Conservation (phyloP, 345 rosid genomes). For the Hevea brasiliensis region DNA sequence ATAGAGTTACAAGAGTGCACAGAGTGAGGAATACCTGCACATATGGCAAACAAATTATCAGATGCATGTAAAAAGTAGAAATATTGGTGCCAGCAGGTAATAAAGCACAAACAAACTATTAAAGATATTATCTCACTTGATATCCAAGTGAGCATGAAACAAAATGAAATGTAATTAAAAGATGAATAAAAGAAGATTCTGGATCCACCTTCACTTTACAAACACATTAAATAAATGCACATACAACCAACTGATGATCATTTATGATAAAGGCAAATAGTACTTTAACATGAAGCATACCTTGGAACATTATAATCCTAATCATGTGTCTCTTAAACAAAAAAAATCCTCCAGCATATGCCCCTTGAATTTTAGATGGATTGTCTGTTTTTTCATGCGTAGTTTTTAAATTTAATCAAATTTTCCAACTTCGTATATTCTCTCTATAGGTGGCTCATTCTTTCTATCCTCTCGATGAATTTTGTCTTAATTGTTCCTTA, state of each 20-base stretch:
- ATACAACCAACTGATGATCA: too few species aligned
- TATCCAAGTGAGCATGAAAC: not conserved
- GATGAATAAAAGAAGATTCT: not conserved
- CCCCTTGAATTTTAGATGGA: not conserved
- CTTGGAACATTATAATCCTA: not conserved
- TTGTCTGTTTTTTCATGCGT: not conserved
- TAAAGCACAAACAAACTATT: not conserved
- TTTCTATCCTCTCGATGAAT: too few species aligned
- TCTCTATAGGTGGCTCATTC: too few species aligned
- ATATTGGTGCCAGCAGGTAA: not conserved
- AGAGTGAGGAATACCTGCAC: constrained; percentile 81
- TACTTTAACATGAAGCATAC: not conserved
- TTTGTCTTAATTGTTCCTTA: too few species aligned
- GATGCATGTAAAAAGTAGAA: not conserved
- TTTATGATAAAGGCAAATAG: not conserved
- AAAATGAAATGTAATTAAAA: not conserved
- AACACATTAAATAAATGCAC: not conserved
- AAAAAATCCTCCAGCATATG: not conserved
- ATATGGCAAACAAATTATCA: not conserved
- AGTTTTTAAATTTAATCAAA: not conserved
- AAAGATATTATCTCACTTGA: not conserved
- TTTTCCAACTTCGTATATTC: too few species aligned
- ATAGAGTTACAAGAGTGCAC: constrained; percentile 80
- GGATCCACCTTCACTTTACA: not conserved
- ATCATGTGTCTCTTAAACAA: not conserved